A percentile compares a stretch with the other conserved stretches of the same genome.
Evolutionary conservation across 192 early-diverging fungal species (phyloP).

Genomic region (Haplosporangium gracile): DNA sequence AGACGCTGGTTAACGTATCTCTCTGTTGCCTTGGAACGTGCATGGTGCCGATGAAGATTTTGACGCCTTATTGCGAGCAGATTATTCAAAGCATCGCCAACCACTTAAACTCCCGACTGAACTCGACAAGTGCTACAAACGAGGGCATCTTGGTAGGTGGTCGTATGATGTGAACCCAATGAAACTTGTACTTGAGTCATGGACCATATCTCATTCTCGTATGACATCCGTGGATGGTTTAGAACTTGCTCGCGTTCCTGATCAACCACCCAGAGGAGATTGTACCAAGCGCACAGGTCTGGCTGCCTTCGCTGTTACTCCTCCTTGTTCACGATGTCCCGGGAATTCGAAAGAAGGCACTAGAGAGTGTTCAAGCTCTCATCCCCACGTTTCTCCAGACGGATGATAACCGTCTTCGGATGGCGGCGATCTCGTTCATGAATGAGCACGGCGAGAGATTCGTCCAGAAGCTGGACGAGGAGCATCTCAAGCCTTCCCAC

Average conservation of each 20-base stretch:
- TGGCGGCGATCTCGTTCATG: constrained; percentile 20
- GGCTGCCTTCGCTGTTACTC: constrained; percentile 22
- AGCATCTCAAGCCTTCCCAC: constrained; percentile 21
- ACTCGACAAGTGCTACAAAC: constrained; percentile 24
- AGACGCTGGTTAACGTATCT: constrained; percentile 4
- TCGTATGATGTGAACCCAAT: background rate
- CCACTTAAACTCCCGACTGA: constrained; percentile 33
- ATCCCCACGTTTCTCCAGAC: constrained; percentile 36
- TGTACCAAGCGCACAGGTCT: constrained; percentile 12
- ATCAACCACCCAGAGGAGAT: constrained; percentile 24
- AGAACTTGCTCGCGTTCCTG: constrained; percentile 20
- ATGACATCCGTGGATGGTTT: background rate
- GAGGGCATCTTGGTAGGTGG: constrained; percentile 22
- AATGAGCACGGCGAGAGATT: constrained; percentile 20
- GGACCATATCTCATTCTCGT: background rate
- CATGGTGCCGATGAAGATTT: constrained; percentile 5
- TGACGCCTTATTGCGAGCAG: constrained; percentile 16
- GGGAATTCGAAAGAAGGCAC: constrained; percentile 33
- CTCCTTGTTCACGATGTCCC: constrained; percentile 20
- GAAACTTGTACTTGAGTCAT: background rate
- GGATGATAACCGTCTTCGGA: constrained; percentile 18
- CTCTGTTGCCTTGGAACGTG: constrained; percentile 18
- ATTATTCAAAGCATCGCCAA: constrained; percentile 25
- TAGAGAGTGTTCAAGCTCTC: constrained; percentile 17
- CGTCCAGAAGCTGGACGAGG: constrained; percentile 6